Conservation (phyloP, 2,329 filamentous ascomycete genomes). For the Corynespora cassiicola region DNA sequence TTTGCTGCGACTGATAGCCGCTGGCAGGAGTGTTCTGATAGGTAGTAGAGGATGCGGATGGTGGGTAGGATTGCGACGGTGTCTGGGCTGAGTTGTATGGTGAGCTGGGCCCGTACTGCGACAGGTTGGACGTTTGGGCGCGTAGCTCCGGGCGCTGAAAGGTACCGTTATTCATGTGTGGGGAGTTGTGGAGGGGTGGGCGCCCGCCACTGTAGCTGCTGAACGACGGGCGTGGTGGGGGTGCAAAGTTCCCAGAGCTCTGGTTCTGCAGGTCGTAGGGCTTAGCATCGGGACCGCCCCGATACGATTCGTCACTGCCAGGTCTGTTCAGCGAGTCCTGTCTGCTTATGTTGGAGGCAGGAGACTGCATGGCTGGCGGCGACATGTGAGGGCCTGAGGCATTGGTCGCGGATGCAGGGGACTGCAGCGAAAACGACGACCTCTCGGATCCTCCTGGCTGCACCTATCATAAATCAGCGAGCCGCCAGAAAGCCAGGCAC, state of each 20-base stretch:
- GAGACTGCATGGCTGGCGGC: conserved; percentile 41
- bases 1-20: conserved; percentile 65
- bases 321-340: conserved; percentile 40
- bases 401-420: conserved; percentile 35
- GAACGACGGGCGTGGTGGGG: conserved; percentile 43
- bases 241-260: conserved; percentile 40
- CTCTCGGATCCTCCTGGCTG: conserved; percentile 19
- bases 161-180: conserved; percentile 41
- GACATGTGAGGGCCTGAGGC: conserved; percentile 38
- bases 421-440: conserved; percentile 37
- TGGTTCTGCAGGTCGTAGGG: conserved; percentile 45
- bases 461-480: conserved; percentile 19
- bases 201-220: conserved; percentile 37
- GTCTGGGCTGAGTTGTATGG: conserved; percentile 44
- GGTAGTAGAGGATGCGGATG: conserved; percentile 52
- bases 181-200: conserved; percentile 42
- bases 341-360: conserved; percentile 34
- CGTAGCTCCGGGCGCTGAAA: conserved; percentile 44
- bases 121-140: conserved; percentile 43
- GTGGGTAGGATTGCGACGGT: conserved; percentile 56
- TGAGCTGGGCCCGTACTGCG: conserved; percentile 41
- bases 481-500: conserved; percentile 2
- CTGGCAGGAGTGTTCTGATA: conserved; percentile 41
- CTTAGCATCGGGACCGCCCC: conserved; percentile 32
- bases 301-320: conserved; percentile 45